These are phyloP conservation scores for Cryptosporidium felis DNA, from an alignment of 169 alveolate species.

Conservation along the genomic window DNA sequence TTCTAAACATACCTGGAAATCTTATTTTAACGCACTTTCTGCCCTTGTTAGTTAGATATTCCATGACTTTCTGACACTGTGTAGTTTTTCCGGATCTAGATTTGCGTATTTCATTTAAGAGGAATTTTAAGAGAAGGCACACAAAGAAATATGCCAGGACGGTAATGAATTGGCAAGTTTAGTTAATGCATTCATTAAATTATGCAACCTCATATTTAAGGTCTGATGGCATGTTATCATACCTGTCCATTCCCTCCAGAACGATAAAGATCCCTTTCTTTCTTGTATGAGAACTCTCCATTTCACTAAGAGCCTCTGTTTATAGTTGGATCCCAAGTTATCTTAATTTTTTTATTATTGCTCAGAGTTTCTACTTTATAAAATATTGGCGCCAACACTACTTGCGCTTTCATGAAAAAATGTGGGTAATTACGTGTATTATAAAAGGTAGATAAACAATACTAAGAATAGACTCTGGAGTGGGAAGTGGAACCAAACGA, in stretches of 20 bases:
- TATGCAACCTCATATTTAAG: no score
- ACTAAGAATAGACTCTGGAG: neutral
- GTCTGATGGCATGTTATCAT: neutral
- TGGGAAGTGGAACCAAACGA: neutral
- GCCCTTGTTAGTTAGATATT: conserved; percentile 76
- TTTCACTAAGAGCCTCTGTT: neutral
- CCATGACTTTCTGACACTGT: conserved; percentile 79
- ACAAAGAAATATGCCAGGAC: no score
- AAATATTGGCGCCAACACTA: conserved; percentile 31
- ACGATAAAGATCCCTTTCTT: conserved; percentile 89
- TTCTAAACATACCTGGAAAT: conserved; percentile 87
- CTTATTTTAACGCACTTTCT: conserved; percentile 73
- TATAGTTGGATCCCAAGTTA: neutral
- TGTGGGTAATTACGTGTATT: conserved; percentile 51
- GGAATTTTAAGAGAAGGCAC: no score
- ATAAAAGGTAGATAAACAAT: neutral
- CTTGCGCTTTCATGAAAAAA: conserved; percentile 58
- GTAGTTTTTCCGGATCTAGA: conserved; percentile 94
- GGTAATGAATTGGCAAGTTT: no score
- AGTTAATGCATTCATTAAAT: no score
- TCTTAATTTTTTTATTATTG: neutral
- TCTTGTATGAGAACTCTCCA: neutral
- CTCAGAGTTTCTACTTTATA: neutral
- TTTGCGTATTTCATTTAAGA: no score
- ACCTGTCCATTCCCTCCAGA: conserved; percentile 94